A percentile compares a stretch with the other conserved stretches of the same genome.
These are phyloP conservation scores for Diutina mesorugosa DNA, from an alignment of 1,139 yeast genomes.

Conservation along the genomic window DNA sequence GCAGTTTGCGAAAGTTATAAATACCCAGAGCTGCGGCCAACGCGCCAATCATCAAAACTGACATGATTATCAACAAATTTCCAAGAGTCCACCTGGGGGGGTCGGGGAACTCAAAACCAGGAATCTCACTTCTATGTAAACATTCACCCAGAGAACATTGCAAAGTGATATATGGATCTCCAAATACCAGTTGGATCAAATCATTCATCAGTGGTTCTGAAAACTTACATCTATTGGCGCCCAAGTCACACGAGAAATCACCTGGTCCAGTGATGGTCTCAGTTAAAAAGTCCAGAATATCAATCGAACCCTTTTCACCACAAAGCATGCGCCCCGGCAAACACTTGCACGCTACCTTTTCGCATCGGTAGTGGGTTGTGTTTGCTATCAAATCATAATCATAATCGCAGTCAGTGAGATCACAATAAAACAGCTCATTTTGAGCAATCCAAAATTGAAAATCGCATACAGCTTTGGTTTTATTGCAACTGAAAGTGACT, in stretches of 20 bases:
- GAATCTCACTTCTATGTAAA: constrained; percentile 81
- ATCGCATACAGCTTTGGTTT: constrained; percentile 52
- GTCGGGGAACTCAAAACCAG: constrained; percentile 72
- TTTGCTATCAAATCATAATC: constrained; percentile 52
- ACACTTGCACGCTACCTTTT: constrained; percentile 69
- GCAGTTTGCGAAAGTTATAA: constrained; percentile 48
- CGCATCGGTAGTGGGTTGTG: constrained; percentile 67
- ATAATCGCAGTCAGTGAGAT: constrained; percentile 56
- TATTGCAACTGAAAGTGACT: constrained; percentile 83
- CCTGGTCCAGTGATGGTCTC: constrained; percentile 93
- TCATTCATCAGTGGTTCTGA: constrained; percentile 96
- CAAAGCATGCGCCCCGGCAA: constrained; percentile 88
- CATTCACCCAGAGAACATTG: constrained; percentile 83
- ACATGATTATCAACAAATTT: constrained; percentile 36
- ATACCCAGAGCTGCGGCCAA: constrained; percentile 27
- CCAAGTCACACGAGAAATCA: constrained; percentile 68
- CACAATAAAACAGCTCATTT: constrained; percentile 83
- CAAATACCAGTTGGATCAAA: constrained; percentile 77
- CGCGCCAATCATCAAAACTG: constrained; percentile 31
- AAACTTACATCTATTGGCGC: constrained; percentile 51
- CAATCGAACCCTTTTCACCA: constrained; percentile 89
- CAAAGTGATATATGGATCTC: constrained; percentile 78
- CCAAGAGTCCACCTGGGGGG: constrained; percentile 34
- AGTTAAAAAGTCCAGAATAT: constrained; percentile 81
- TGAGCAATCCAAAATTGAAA: constrained; percentile 96